Base-by-base conservation (phyloP, 148 eudicot genomes). In the Fallopia convolvulus region DNA sequence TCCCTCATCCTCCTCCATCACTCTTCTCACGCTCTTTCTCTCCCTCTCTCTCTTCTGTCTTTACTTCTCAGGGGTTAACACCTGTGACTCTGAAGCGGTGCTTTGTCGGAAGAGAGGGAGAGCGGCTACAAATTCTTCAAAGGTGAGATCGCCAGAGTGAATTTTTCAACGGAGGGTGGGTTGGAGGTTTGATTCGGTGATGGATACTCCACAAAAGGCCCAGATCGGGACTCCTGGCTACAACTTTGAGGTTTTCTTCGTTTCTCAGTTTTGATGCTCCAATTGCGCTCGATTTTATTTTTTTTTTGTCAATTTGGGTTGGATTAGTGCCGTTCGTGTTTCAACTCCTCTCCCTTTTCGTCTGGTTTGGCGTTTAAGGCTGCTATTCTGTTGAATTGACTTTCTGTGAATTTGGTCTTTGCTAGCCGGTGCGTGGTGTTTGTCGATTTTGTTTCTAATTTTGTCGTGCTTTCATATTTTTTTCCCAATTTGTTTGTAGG, bases 201-300 rank as follows among this genome's bases (percentile, higher is more conserved):
- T 90, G 94, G 94, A 87, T 61, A 87, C 91, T 33, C 91, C 91
- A 5, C 89, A 90, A 76, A 81, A 89, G 79, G 77, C 78, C 75
- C 90, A 90, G 85, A 88, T 90, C 82, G 80, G 85, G 12, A 81
- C 87, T 4, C 88, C 91, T 1, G 30, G 83, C 42, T 81, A 84
- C 53, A 87, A 85, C 77, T 73, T 84, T 66, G 94, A 87, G 94
- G 94, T 87, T 74, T 79, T 72, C 46, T 58, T 32, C 36, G 33
- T 0, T 72, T 33, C 36, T 5, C 2, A 49, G 18, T 6, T 60
- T 61, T 2, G 10, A 2, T 26, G 46, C 44, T 36, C 15, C 44
- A 5, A 33, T 33, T 68, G 39, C 6, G n/a, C 14, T 68, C 46
- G 15, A 17, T 30, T 26, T 26, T 26, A 26, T 26, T 26, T 36